phyloP scores from a whole-genome alignment of 179 eudicot genomes.

The Silene vulgaris region DNA sequence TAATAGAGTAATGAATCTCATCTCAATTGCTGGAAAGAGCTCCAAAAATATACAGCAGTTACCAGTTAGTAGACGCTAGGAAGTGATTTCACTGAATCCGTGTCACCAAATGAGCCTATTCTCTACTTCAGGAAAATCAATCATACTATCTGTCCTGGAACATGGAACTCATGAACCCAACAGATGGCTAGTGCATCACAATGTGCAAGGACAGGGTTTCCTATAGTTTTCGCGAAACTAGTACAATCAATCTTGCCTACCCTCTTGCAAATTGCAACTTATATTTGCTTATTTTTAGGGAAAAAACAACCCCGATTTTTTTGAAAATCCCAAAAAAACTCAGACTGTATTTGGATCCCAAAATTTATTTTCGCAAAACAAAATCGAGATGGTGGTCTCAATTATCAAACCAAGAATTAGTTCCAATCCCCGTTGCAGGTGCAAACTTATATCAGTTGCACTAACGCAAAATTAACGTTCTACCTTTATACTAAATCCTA shows the following conservation, averaged over 20 bases:
- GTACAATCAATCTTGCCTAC: neutral
- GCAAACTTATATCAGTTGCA: too few species aligned
- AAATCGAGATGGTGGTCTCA: too few species aligned
- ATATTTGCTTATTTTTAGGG: too few species aligned
- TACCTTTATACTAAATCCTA: too few species aligned
- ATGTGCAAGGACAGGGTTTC: neutral
- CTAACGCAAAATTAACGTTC: too few species aligned
- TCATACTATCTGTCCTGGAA: neutral
- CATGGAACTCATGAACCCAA: neutral
- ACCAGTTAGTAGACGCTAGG: neutral
- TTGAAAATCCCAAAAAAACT: too few species aligned
- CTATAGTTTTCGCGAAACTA: conserved; percentile 1
- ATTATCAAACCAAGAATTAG: too few species aligned
- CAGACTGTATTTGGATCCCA: too few species aligned
- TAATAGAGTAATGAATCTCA: neutral
- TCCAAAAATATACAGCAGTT: neutral
- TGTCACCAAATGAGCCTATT: neutral
- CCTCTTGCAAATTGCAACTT: neutral
- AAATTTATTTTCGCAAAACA: too few species aligned
- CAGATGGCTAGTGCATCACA: neutral
- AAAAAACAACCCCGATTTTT: too few species aligned
- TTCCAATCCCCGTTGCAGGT: too few species aligned
- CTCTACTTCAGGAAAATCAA: neutral
- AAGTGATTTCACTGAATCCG: neutral
- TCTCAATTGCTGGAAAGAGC: neutral